Evolutionary conservation across 768 basidiomycete genomes (phyloP), one percentile per base, ranked within the genome.

Genomic region (Mycena haematopus): DNA sequence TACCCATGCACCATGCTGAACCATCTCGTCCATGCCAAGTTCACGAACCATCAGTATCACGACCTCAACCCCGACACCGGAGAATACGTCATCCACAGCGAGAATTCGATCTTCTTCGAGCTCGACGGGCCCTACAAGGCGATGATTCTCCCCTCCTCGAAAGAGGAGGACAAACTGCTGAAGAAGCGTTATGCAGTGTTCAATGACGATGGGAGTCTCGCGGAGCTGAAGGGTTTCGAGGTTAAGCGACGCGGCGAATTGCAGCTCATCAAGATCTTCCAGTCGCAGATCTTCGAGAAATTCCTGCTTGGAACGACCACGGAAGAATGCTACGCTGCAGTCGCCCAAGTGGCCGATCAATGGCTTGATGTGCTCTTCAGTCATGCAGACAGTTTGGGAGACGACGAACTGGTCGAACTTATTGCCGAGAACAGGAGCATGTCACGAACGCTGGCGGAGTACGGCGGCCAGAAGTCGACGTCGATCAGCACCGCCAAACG

Each of bases 1-100:
- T 99, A 99, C 72, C 97, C 97, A 0, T 99, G 97, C 76, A 99
- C 96, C 6, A 99, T 99, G 96, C 86, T 99, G 63, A 99, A 99
- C 72, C 97, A 99, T 72, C 89, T 99, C 65, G 96, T 99, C 44
- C 85, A 99, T 70, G 95, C 90, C 36, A 80, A 90, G 69, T 99
- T 99, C 78, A 99, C 97, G 56, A 99, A 99, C 71, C 86, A 99
- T 66, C 96, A 99, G 74, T 99, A 99, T 74, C 97, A 99, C 74
- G 90, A 96, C 68, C 81, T 96, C 22, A 89, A 98, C 71, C 84
- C 86, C 8, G 88, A 89, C 53, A 90, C 90, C 0, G 95, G 96
- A 29, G 86, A 89, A 64, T 98, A 97, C 76, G 79, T 79, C 21
- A 78, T 99, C 29, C 92, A 93, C 65, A 93, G 89, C 76, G 97